Evolutionary conservation across 2,329 filamentous ascomycete genomes (phyloP).

Genomic region (Alternaria consortialis): DNA sequence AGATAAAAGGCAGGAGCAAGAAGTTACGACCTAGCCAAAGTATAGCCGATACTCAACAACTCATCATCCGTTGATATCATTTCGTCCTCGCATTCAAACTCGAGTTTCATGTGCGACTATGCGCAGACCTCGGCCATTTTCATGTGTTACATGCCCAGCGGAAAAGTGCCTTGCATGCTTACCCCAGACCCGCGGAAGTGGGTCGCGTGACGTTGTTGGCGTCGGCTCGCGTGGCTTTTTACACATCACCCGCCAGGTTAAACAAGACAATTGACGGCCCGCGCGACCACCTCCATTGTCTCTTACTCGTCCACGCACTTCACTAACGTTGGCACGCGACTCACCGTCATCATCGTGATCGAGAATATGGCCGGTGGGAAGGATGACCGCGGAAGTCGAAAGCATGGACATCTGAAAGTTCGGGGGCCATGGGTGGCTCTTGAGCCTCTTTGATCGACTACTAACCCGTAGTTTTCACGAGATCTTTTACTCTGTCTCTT

Average conservation of each 20-base stretch:
- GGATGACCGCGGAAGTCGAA: constrained; percentile 9
- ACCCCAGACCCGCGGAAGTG: constrained; percentile 15
- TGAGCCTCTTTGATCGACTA: constrained; percentile 9
- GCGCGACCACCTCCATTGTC: constrained; percentile 11
- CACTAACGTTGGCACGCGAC: constrained; percentile 18
- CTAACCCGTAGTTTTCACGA: constrained; percentile 3
- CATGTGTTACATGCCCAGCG: constrained; percentile 3
- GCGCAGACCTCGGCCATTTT: constrained; percentile 1
- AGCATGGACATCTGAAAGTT: background rate
- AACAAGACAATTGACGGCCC: constrained; percentile 13
- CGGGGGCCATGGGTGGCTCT: constrained; percentile 4
- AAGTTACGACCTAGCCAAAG: background rate
- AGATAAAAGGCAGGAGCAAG: background rate
- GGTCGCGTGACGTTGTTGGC: constrained; percentile 21
- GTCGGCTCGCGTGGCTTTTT: constrained; percentile 18
- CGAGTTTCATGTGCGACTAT: background rate
- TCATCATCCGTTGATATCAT: background rate
- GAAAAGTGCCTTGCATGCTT: constrained; percentile 19
- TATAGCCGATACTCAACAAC: background rate
- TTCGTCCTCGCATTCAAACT: background rate
- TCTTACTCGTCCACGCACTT: constrained; percentile 17
- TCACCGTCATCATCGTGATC: constrained; percentile 13
- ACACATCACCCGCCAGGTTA: constrained; percentile 19
- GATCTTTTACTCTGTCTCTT: background rate
- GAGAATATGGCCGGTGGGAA: background rate